Evolutionary conservation across 2,329 filamentous ascomycete species (phyloP), one percentile per base, ranked within the genome.

Genomic region (Emericellopsis atlantica): DNA sequence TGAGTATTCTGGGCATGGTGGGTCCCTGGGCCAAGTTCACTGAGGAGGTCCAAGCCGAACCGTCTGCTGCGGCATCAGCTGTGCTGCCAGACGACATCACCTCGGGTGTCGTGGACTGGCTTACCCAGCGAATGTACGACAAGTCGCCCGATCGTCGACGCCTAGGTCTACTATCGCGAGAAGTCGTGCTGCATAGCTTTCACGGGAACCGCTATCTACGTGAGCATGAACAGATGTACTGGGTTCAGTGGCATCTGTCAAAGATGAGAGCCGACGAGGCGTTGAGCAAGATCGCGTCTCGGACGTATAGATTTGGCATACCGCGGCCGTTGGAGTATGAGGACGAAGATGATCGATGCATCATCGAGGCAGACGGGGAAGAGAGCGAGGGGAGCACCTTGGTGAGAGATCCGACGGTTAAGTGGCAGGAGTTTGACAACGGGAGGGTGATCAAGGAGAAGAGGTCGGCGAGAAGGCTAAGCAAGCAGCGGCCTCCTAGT

Each of bases 221-320:
- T 32, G 74, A 77, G 51, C 74, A 78, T 52, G 74, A 78, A 51
- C 74, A 79, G 49, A 74, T 70, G 68, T 67, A 73, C 43, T 74
- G 71, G 70, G 65, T 64, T 26, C 56, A 59, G 46, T 60, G 57
- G 57, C 54, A 58, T 46, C 40, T 54, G 43, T 50, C 56, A 11
- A 47, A 49, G 40, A 59, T 59, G 54, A 48, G 50, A 9, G 44
- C 40, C 18, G 44, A 48, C 39, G 18, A 23, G 15, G 33, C 36
- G 41, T 22, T 50, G 21, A 41, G 40, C 37, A 42, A 40, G 11
- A 37, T 45, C 3, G 42, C 49, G 10, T 42, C 40, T 22, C 40
- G 45, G 18, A 46, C 44, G 15, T 53, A 46, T 45, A 40, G 45
- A 21, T 53, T 51, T 35, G 46, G 50, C 9, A 44, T 46, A 0